These are phyloP conservation scores for Camelina sativa DNA, from an alignment of 345 rosid species.

Conservation along the genomic window DNA sequence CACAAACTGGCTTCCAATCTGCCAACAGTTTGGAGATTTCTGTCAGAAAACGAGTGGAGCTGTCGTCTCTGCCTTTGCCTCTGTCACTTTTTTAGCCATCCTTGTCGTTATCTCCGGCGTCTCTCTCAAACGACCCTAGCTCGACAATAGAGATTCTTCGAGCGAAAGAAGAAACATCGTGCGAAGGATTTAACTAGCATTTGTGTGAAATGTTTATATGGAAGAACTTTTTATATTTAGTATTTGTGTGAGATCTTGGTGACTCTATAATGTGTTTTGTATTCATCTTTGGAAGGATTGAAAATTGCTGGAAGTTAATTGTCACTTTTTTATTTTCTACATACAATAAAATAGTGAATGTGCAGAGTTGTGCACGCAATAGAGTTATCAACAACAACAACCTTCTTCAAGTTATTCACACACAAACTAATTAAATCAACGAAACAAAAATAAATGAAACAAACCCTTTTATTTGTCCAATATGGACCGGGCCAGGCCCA, in stretches of 20 bases:
- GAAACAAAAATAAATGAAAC: neutral
- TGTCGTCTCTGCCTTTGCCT: slow-evolving; percentile 65
- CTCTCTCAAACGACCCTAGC: slow-evolving; percentile 49
- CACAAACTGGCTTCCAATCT: slow-evolving; percentile 71
- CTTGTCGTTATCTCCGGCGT: slow-evolving; percentile 58
- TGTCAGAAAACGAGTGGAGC: slow-evolving; percentile 72
- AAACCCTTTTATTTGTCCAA: neutral
- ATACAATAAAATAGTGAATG: too few relatives aligned
- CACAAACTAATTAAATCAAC: too few relatives aligned
- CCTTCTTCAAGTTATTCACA: neutral
- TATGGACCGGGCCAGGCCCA: slow-evolving; percentile 7
- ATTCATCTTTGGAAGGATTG: neutral
- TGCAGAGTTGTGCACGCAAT: too few relatives aligned
- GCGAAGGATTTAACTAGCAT: slow-evolving; percentile 1
- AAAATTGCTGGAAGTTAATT: neutral
- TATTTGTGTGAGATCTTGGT: slow-evolving; percentile 25
- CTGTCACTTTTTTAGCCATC: slow-evolving; percentile 50
- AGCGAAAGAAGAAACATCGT: neutral
- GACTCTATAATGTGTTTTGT: slow-evolving; percentile 16
- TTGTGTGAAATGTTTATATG: slow-evolving; percentile 19
- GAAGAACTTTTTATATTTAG: slow-evolving; percentile 1
- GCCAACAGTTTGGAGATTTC: slow-evolving; percentile 75
- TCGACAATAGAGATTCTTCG: slow-evolving; percentile 4
- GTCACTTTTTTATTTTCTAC: neutral
- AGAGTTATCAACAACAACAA: neutral